A percentile compares a stretch with the other conserved stretches of the same genome.
phyloP scores from a whole-genome alignment of 768 basidiomycete genomes.

The Russula brevipes region DNA sequence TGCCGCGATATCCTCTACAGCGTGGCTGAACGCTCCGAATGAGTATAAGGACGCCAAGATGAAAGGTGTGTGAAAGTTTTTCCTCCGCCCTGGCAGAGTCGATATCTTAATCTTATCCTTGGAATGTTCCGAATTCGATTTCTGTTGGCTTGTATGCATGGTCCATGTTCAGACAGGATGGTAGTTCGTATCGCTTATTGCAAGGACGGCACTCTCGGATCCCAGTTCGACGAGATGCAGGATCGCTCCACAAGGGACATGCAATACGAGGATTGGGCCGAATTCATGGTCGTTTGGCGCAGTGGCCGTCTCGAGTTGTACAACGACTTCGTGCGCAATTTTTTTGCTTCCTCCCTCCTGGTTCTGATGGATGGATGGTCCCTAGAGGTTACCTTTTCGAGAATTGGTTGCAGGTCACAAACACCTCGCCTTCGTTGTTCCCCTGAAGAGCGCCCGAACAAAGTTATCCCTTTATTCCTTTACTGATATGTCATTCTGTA shows the following conservation, averaged over 20 bases:
- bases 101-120: not conserved
- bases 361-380: constrained; percentile 5
- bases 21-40: not conserved
- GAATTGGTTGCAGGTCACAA: constrained; percentile 70
- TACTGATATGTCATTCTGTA: constrained; percentile 76
- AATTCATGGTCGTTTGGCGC: constrained; percentile 85
- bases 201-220: constrained; percentile 44
- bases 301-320: constrained; percentile 76
- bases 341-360: not conserved
- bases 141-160: constrained; percentile 14
- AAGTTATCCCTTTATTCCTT: constrained; percentile 83
- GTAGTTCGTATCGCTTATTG: constrained; percentile 71
- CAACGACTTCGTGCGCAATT: constrained; percentile 64
- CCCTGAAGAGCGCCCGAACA: constrained; percentile 57
- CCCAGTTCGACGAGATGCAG: constrained; percentile 58
- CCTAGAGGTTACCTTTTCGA: constrained; percentile 56
- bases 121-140: not conserved
- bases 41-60: constrained; percentile 53
- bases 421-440: constrained; percentile 72
- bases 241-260: constrained; percentile 61
- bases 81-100: not conserved
- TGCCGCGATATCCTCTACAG: constrained; percentile 25
- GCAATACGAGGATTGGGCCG: constrained; percentile 63
- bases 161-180: constrained; percentile 68
- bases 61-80: constrained; percentile 52